Evolutionary conservation across 306 rosid genomes (phyloP), one percentile per base, ranked within the genome.

Genomic region (Gastrolobium villosum): DNA sequence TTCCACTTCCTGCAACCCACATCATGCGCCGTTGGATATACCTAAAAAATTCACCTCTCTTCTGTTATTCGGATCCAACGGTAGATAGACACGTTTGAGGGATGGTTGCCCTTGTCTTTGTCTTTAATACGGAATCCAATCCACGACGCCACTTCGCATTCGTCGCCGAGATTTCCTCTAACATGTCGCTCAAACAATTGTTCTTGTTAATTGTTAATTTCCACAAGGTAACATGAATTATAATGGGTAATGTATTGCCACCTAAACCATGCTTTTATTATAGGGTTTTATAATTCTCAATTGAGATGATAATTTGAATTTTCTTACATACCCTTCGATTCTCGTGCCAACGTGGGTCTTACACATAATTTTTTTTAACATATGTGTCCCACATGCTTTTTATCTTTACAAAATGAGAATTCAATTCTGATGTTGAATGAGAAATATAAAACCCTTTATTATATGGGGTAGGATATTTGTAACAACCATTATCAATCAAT

Each of bases 131-230:
- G 26, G 26, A 20, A 20, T 20, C 26, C 26, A 20, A 81, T 57
- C 75, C 88, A 73, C 81, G 55, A 74, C 63, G 84, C 49, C 63
- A 20, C 82, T 63, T 82, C 84, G 70, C 82, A 82, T 85, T 82
- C 84, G 64, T 82, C 88, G 88, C 86, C 88, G 84, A 78, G 73
- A 84, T 84, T 94, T 81, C 71, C 93, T 89, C 94, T 71, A 13
- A 40, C 81, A 72, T 84, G 87, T 85, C 76, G 62, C 9, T 72
- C 43, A 28, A 53, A 61, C 65, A 43, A 63, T 72, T 65, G 13
- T 39, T 69, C 13, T 5, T 28, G 56, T 41, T n/a, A 20, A 20
- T 20, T 63, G 5, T 43, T 43, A 74, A 45, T 54, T 73, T 80
- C 79, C 41, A 65, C 70, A 7, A 54, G 43, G 35, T 53, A 31